A percentile compares a stretch with the other conserved stretches of the same genome.
Evolutionary conservation across 2,329 filamentous ascomycete species (phyloP).

Genomic region (Diaporthe ilicicola): DNA sequence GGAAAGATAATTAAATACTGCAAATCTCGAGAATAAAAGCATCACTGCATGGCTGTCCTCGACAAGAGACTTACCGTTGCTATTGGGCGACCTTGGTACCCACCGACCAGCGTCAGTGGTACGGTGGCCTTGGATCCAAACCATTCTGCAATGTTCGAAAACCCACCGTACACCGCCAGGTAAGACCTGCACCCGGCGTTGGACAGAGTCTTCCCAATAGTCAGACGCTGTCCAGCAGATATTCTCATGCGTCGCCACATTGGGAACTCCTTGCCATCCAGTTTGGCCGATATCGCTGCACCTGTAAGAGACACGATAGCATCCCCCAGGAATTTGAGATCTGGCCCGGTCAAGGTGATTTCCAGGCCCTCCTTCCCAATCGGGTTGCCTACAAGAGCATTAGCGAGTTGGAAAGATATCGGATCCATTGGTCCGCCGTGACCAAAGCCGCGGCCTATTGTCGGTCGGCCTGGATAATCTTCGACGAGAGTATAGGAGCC

Average conservation of each 20-base stretch:
- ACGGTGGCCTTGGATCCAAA: conserved; percentile 66
- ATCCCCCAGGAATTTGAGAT: conserved; percentile 61
- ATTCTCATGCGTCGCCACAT: conserved; percentile 61
- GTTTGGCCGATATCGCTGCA: conserved; percentile 57
- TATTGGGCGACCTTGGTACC: conserved; percentile 64
- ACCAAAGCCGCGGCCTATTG: conserved; percentile 65
- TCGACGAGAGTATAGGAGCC: conserved; percentile 67
- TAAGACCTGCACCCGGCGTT: conserved; percentile 63
- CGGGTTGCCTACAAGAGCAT: conserved; percentile 66
- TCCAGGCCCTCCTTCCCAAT: conserved; percentile 62
- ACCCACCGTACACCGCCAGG: conserved; percentile 56
- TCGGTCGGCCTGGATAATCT: conserved; percentile 65
- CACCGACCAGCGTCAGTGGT: conserved; percentile 63
- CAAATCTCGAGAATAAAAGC: no score
- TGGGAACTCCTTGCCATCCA: conserved; percentile 57
- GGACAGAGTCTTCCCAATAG: conserved; percentile 60
- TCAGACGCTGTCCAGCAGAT: conserved; percentile 59
- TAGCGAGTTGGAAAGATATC: conserved; percentile 65
- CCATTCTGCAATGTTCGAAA: conserved; percentile 57
- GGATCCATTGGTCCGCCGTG: conserved; percentile 70
- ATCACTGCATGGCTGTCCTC: no score
- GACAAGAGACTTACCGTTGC: conserved; percentile 45
- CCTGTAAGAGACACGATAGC: conserved; percentile 67
- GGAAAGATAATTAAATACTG: no score
- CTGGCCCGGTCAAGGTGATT: conserved; percentile 67